These are phyloP conservation scores for Didymella sp. DNA, from an alignment of 2,329 filamentous ascomycete genomes.

Conservation along the genomic window DNA sequence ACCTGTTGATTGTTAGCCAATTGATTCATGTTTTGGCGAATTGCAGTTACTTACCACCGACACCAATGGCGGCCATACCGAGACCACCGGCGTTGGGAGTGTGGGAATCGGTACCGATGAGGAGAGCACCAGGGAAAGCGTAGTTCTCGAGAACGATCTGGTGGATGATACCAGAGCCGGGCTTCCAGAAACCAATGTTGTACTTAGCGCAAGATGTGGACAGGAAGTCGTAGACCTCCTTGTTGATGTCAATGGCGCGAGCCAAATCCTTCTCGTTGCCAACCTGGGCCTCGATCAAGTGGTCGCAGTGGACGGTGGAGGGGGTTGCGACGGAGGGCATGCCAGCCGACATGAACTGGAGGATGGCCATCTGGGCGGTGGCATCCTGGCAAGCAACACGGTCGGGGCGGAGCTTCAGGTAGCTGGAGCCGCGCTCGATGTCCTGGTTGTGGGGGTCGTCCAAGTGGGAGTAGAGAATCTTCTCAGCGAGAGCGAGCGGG, in stretches of 20 bases:
- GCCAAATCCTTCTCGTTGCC: constrained; percentile 93
- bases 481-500: constrained; percentile 94
- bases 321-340: constrained; percentile 96
- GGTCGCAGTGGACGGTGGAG: constrained; percentile 96
- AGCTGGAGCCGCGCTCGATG: constrained; percentile 92
- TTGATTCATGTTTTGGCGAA: neutral
- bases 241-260: constrained; percentile 91
- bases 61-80: constrained; percentile 92
- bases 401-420: constrained; percentile 95
- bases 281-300: constrained; percentile 97
- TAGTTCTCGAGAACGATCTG: constrained; percentile 99
- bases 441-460: constrained; percentile 97
- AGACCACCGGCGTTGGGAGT: constrained; percentile 97
- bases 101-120: constrained; percentile 98
- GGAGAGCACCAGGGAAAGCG: constrained; percentile 95
- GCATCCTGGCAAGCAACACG: constrained; percentile 99
- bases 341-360: constrained; percentile 99
- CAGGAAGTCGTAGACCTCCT: constrained; percentile 99
- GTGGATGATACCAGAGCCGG: constrained; percentile 98
- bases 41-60: constrained; percentile 64
- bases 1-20: constrained; percentile 51
- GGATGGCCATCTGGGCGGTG: constrained; percentile 98
- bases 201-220: constrained; percentile 95
- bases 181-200: constrained; percentile 99
- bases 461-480: constrained; percentile 98